Evolutionary conservation across 805 yeast genomes (phyloP).

Genomic region (Spencermartinsiella europaea): DNA sequence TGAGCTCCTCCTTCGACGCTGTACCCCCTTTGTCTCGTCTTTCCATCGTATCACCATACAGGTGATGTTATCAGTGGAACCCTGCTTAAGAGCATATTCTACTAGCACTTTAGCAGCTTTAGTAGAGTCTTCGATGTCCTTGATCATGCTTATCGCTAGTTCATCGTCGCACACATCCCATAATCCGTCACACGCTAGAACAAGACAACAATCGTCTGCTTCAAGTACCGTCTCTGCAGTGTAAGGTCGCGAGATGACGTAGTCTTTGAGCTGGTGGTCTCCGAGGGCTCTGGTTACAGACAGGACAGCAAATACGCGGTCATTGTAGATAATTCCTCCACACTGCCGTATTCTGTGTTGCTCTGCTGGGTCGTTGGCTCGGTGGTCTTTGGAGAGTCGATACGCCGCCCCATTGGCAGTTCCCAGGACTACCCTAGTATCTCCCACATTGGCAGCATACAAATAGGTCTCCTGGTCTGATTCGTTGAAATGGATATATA

Average conservation of each 20-base stretch:
- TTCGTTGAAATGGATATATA: constrained; percentile 49
- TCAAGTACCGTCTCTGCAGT: constrained; percentile 64
- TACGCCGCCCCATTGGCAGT: constrained; percentile 60
- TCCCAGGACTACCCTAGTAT: constrained; percentile 74
- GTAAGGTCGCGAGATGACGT: constrained; percentile 85
- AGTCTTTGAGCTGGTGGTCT: constrained; percentile 79
- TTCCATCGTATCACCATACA: constrained; percentile 74
- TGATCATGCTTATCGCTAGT: constrained; percentile 70
- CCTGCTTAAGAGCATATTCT: constrained; percentile 63
- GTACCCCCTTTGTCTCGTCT: too few species aligned
- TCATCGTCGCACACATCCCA: constrained; percentile 94
- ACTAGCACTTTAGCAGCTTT: constrained; percentile 64
- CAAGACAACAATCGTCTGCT: constrained; percentile 64
- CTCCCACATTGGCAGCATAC: constrained; percentile 95
- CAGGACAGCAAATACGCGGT: constrained; percentile 88
- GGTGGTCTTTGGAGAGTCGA: constrained; percentile 85
- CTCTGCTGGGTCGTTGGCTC: constrained; percentile 76
- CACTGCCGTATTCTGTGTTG: constrained; percentile 62
- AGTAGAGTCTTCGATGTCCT: constrained; percentile 50
- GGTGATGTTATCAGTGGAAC: constrained; percentile 87
- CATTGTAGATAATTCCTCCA: constrained; percentile 84
- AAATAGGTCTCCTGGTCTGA: constrained; percentile 45
- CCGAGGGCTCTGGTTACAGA: constrained; percentile 94
- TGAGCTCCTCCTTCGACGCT: too few species aligned
- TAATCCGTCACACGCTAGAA: constrained; percentile 92